phyloP scores from a whole-genome alignment of 495 filamentous ascomycete genomes.

The Rhizodiscina lignyota region DNA sequence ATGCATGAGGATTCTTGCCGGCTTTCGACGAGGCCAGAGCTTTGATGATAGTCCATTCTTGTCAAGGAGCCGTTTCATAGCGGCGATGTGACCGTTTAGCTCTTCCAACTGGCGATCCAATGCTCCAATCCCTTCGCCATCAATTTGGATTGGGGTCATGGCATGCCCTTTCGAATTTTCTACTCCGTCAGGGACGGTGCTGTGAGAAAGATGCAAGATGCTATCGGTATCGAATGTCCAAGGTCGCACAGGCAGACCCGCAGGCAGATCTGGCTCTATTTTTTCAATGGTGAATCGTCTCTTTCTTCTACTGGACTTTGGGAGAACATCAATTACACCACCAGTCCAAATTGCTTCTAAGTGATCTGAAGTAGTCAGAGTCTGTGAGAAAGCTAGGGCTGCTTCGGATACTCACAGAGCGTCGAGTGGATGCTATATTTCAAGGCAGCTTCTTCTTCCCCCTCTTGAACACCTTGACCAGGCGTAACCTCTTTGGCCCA shows the following conservation, averaged over 20 bases:
- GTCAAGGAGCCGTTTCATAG: conserved; percentile 34
- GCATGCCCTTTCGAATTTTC: too few species aligned
- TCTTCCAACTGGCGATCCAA: conserved; percentile 43
- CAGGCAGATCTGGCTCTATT: too few species aligned
- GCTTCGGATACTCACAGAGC: background rate
- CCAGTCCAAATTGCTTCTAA: background rate
- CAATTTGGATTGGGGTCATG: conserved; percentile 10
- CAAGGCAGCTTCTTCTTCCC: background rate
- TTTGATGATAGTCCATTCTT: conserved; percentile 24
- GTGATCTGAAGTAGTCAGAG: background rate
- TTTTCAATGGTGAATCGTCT: too few species aligned
- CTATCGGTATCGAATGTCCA: too few species aligned
- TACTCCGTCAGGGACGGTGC: too few species aligned
- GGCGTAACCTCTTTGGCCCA: background rate
- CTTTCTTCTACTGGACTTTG: too few species aligned
- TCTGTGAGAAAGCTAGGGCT: background rate
- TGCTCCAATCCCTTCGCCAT: conserved; percentile 39
- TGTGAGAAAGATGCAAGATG: too few species aligned
- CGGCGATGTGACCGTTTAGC: conserved; percentile 49
- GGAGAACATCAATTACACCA: too few species aligned
- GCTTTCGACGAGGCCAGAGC: too few species aligned
- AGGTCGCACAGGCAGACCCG: too few species aligned
- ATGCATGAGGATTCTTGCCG: conserved; percentile 45
- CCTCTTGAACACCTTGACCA: background rate
- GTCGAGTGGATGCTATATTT: too few species aligned